These are phyloP conservation scores for Malassezia equina DNA, from an alignment of 1,284 basidiomycete genomes.

Conservation along the genomic window DNA sequence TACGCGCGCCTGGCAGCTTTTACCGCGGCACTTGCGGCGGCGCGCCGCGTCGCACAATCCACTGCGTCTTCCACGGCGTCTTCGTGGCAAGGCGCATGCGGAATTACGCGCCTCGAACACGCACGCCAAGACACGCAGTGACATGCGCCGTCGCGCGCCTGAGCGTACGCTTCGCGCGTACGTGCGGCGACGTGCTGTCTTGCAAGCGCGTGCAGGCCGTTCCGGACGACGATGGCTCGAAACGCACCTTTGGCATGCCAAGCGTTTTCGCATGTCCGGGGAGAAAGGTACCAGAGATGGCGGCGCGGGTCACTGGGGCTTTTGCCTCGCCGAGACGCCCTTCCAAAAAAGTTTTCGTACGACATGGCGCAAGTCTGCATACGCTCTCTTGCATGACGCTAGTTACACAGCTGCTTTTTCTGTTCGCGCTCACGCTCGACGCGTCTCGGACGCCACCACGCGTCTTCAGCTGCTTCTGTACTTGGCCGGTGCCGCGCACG, in stretches of 20 bases:
- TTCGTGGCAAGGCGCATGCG: constrained; percentile 33
- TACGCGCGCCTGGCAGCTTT: constrained; percentile 44
- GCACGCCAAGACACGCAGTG: constrained; percentile 22
- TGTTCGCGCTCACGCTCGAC: constrained; percentile 13
- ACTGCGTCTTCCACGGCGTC: constrained; percentile 33
- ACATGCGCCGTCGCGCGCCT: constrained; percentile 26
- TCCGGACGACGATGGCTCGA: constrained; percentile 37
- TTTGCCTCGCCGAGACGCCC: constrained; percentile 34
- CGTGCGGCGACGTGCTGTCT: constrained; percentile 21
- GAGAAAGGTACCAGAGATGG: constrained; percentile 27
- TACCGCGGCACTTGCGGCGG: constrained; percentile 36
- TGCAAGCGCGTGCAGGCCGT: constrained; percentile 24
- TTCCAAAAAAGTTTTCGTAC: constrained; percentile 38
- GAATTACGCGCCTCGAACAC: constrained; percentile 43
- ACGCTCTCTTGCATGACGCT: constrained; percentile 30
- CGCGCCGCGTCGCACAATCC: constrained; percentile 45
- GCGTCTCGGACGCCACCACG: neutral
- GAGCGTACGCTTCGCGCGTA: constrained; percentile 25
- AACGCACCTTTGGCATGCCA: constrained; percentile 46
- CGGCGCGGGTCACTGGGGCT: constrained; percentile 27
- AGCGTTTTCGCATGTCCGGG: constrained; percentile 42
- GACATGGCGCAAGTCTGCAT: constrained; percentile 26
- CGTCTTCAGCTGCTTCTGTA: constrained; percentile 12
- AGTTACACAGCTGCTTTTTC: constrained; percentile 32
- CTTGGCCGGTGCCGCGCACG: constrained; percentile 7